Conservation (phyloP, 139 green algal genomes). For the Chlamydomonas schloesseri region DNA sequence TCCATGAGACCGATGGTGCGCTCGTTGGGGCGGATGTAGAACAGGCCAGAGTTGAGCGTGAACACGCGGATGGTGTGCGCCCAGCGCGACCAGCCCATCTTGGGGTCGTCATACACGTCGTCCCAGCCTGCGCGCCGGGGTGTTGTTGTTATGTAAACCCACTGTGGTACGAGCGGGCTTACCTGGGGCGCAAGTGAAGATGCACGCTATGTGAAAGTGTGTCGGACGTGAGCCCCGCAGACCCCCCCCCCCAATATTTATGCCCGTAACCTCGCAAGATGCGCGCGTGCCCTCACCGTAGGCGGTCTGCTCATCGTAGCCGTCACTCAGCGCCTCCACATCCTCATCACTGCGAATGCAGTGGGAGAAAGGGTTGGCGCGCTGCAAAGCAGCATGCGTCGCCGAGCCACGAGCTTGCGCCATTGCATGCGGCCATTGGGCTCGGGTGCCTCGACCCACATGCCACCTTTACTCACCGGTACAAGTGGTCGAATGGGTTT, state of each 20-base stretch:
- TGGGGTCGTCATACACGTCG: conserved; percentile 78
- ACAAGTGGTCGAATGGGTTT: conserved; percentile 82
- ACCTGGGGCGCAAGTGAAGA: too few species aligned
- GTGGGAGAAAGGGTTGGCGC: too few species aligned
- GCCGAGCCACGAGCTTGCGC: too few species aligned
- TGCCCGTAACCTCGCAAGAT: too few species aligned
- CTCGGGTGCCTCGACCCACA: too few species aligned
- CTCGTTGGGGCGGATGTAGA: conserved; percentile 71
- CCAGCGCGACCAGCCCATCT: conserved; percentile 84
- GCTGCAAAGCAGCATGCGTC: too few species aligned
- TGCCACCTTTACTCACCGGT: conserved; percentile 21
- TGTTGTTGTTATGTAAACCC: too few species aligned
- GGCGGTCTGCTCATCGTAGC: conserved; percentile 78
- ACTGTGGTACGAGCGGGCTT: too few species aligned
- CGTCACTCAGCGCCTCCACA: conserved; percentile 82
- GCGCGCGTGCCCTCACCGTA: conserved; percentile 62
- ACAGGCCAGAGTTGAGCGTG: conserved; percentile 82
- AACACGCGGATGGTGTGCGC: conserved; percentile 88
- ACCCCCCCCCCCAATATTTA: too few species aligned
- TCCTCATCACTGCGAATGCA: conserved; percentile 72
- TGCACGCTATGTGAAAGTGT: too few species aligned
- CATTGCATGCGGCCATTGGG: too few species aligned
- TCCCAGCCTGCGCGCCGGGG: conserved; percentile 64
- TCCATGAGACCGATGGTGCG: conserved; percentile 73
- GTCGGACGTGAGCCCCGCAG: too few species aligned